Evolutionary conservation across 768 basidiomycete species (phyloP).

Genomic region (Daedalea quercina): DNA sequence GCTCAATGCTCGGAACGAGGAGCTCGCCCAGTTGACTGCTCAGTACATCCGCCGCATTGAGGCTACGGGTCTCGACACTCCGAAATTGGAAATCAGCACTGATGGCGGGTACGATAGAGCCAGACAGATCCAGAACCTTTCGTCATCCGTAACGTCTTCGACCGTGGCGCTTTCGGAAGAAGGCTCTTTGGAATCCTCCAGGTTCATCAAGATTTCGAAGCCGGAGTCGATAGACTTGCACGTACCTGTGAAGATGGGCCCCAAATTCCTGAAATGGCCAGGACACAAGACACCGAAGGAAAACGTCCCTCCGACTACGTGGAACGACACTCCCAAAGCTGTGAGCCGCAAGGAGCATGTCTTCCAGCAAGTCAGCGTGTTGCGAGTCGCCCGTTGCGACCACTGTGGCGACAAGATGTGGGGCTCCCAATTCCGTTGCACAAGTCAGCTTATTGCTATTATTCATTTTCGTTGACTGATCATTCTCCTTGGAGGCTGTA

Average conservation of each 20-base stretch:
- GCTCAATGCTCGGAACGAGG: constrained; percentile 87
- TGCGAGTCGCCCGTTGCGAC: constrained; percentile 90
- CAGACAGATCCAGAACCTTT: constrained; percentile 2
- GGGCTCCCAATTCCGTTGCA: constrained; percentile 92
- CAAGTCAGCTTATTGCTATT: constrained; percentile 47
- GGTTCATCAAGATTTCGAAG: constrained; percentile 31
- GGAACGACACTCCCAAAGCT: constrained; percentile 17
- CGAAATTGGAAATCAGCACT: constrained; percentile 11
- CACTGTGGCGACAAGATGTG: constrained; percentile 98
- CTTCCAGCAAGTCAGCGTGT: constrained; percentile 84
- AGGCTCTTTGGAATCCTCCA: constrained; percentile 29
- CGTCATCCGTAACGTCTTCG: constrained; percentile 31
- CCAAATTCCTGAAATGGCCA: constrained; percentile 67
- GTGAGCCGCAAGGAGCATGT: constrained; percentile 51
- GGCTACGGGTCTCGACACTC: constrained; percentile 5
- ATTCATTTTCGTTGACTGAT: neutral
- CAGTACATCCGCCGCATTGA: constrained; percentile 82
- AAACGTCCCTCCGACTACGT: constrained; percentile 19
- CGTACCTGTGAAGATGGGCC: constrained; percentile 40
- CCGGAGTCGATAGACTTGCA: constrained; percentile 35
- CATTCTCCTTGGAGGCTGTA: constrained; percentile 51
- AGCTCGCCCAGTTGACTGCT: constrained; percentile 81
- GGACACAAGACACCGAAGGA: constrained; percentile 45
- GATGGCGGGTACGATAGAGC: constrained; percentile 3
- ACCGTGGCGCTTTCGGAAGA: constrained; percentile 43